phyloP scores from a whole-genome alignment of 202 grass and related monocot genomes.

The Elaeis oleifera region DNA sequence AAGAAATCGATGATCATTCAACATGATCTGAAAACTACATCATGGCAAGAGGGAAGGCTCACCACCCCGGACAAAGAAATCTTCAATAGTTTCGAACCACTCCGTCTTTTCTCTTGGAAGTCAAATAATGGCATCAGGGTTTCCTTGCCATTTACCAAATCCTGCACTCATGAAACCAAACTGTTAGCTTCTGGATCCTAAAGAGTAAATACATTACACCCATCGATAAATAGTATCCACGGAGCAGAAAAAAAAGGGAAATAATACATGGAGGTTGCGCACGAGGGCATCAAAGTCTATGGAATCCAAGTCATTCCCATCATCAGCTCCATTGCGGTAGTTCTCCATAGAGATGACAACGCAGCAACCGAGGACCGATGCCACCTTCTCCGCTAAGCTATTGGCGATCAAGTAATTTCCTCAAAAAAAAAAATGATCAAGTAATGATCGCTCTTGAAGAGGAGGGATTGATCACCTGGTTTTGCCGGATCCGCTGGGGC shows the following conservation, averaged over 20 bases:
- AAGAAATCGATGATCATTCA: not conserved
- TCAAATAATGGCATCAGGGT: slow-evolving; percentile 76
- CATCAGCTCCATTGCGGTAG: slow-evolving; percentile 67
- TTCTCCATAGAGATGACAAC: slow-evolving; percentile 96
- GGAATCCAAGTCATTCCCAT: slow-evolving; percentile 63
- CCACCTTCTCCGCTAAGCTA: slow-evolving; percentile 95
- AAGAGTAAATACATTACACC: too few relatives aligned
- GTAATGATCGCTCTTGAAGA: not conserved
- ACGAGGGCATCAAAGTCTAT: slow-evolving; percentile 67
- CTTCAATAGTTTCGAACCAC: slow-evolving; percentile 67
- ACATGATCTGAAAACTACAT: not conserved
- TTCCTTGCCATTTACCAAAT: slow-evolving; percentile 76
- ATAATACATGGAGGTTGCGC: slow-evolving; percentile 54
- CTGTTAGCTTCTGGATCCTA: not conserved
- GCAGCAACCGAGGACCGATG: slow-evolving; percentile 76
- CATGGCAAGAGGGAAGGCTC: slow-evolving; percentile 12
- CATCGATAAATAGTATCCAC: slow-evolving; percentile 2
- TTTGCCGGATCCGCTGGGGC: slow-evolving; percentile 89
- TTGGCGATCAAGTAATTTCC: not conserved
- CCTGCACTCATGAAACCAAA: slow-evolving; percentile 25
- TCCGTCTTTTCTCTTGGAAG: slow-evolving; percentile 85
- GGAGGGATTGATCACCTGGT: slow-evolving; percentile 43
- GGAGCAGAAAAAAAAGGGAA: slow-evolving; percentile 14
- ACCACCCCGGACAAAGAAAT: slow-evolving; percentile 83
- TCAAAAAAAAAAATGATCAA: slow-evolving; percentile 1